These are phyloP conservation scores for Phytophthora vignae DNA, from an alignment of 352 stramenopile species.

Conservation along the genomic window DNA sequence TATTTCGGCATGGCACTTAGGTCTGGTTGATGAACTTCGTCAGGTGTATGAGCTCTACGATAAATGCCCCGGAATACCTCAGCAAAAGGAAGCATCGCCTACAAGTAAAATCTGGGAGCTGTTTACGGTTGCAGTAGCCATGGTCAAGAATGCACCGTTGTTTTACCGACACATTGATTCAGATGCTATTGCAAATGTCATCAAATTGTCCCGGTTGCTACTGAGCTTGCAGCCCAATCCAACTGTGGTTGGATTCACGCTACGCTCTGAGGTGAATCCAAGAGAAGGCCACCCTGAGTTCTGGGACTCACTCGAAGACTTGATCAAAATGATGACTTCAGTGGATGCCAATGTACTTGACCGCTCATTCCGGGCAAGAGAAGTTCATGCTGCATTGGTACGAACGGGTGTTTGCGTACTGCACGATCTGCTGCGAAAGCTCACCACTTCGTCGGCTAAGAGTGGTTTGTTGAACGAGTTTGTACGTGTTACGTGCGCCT, in stretches of 20 bases:
- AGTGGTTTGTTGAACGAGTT: constrained; percentile 51
- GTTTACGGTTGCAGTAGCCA: constrained; percentile 8
- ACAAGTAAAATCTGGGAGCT: constrained; percentile 14
- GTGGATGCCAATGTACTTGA: constrained; percentile 14
- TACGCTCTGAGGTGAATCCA: neutral
- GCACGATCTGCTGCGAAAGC: constrained; percentile 62
- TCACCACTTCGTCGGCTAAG: constrained; percentile 55
- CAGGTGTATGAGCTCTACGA: constrained; percentile 24
- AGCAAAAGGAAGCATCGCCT: neutral
- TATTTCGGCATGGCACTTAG: constrained; percentile 34
- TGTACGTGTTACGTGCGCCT: constrained; percentile 16
- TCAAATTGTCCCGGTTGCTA: constrained; percentile 11
- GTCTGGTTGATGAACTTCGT: constrained; percentile 24
- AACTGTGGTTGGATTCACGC: constrained; percentile 8
- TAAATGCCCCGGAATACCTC: neutral
- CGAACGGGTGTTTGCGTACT: constrained; percentile 51
- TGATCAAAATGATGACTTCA: constrained; percentile 34
- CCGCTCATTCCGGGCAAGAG: constrained; percentile 9
- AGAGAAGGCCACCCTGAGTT: neutral
- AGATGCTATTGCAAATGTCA: constrained; percentile 18
- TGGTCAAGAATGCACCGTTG: neutral
- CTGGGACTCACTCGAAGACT: constrained; percentile 10
- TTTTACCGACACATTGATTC: neutral
- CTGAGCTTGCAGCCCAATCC: constrained; percentile 31
- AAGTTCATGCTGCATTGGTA: constrained; percentile 28